Conservation (phyloP, 1,284 basidiomycete species). For the Schizopora paradoxa region DNA sequence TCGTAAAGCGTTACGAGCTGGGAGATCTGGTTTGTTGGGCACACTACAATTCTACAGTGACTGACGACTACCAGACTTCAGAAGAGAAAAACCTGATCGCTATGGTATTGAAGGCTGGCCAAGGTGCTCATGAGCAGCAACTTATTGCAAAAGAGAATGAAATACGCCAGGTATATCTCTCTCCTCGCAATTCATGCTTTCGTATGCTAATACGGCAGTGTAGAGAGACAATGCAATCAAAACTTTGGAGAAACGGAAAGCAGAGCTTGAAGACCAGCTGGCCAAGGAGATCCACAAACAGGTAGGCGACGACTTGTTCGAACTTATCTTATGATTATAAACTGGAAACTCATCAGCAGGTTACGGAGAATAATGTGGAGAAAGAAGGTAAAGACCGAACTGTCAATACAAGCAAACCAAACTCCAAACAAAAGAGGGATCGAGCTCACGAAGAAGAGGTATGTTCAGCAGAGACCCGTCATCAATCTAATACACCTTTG, state of each 20-base stretch:
- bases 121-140: constrained; percentile 32
- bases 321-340: neutral
- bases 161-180: constrained; percentile 29
- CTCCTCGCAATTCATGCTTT: neutral
- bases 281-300: constrained; percentile 23
- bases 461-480: too few relatives aligned
- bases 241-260: constrained; percentile 29
- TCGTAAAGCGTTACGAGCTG: constrained; percentile 30
- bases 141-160: constrained; percentile 35
- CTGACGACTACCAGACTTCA: constrained; percentile 20
- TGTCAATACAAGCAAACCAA: too few relatives aligned
- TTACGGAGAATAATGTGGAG: too few relatives aligned
- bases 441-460: too few relatives aligned
- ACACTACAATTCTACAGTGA: neutral
- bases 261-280: constrained; percentile 28
- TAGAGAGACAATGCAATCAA: constrained; percentile 34
- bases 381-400: too few relatives aligned
- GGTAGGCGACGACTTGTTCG: constrained; percentile 11
- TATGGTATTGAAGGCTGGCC: constrained; percentile 28
- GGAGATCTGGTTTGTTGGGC: constrained; percentile 33
- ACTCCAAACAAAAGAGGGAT: too few relatives aligned
- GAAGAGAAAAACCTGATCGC: constrained; percentile 34
- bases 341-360: too few relatives aligned
- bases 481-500: too few relatives aligned
- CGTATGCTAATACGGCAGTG: neutral